These are phyloP conservation scores for Skeletonema tropicum DNA, from an alignment of 108 stramenopile genomes.

Conservation along the genomic window DNA sequence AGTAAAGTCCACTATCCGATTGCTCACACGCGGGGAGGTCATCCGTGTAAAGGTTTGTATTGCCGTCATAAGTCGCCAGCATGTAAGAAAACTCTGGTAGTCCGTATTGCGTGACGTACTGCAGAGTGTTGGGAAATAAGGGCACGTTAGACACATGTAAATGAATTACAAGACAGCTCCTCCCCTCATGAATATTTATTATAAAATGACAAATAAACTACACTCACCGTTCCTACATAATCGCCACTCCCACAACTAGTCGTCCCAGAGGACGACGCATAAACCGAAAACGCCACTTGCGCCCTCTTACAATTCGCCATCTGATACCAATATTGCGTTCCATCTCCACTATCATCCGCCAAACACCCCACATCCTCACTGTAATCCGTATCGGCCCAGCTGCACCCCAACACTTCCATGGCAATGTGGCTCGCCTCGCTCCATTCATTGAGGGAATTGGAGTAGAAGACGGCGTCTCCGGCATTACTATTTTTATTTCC, in stretches of 20 bases:
- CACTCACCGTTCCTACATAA: slow-evolving; percentile 80
- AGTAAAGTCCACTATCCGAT: slow-evolving; percentile 62
- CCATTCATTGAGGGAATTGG: slow-evolving; percentile 60
- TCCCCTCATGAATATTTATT: too few relatives aligned
- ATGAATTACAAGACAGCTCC: too few relatives aligned
- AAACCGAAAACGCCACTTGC: slow-evolving; percentile 84
- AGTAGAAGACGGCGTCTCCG: slow-evolving; percentile 43
- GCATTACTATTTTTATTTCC: slow-evolving; percentile 24
- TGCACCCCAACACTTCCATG: slow-evolving; percentile 78
- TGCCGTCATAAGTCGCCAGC: slow-evolving; percentile 56
- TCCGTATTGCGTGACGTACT: slow-evolving; percentile 79
- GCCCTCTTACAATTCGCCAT: slow-evolving; percentile 87
- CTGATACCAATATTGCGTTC: slow-evolving; percentile 86
- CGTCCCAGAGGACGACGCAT: slow-evolving; percentile 50
- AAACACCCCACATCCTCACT: slow-evolving; percentile 75
- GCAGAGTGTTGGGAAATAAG: not conserved
- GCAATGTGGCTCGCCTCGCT: slow-evolving; percentile 52
- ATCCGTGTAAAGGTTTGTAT: slow-evolving; percentile 32
- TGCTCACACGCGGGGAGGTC: slow-evolving; percentile 71
- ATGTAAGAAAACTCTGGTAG: slow-evolving; percentile 74
- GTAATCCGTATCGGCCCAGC: slow-evolving; percentile 66
- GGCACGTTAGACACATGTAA: not conserved
- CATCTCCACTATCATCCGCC: slow-evolving; percentile 70
- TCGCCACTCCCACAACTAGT: slow-evolving; percentile 55
- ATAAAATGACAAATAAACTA: not conserved